phyloP scores from a whole-genome alignment of 2,329 filamentous ascomycete genomes.

The Curvularia sp. region DNA sequence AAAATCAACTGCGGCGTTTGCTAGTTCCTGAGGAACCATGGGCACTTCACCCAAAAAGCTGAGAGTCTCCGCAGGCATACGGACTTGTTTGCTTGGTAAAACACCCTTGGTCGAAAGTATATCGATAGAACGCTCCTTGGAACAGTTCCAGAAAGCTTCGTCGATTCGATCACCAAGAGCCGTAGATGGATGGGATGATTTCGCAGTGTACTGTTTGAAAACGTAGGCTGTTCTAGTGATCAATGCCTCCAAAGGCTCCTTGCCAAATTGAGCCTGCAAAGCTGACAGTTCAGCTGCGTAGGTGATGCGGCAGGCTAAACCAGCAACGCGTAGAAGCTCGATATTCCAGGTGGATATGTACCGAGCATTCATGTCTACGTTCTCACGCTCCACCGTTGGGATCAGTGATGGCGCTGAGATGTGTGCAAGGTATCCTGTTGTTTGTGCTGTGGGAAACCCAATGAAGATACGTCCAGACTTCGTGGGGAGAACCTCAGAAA shows the following conservation, averaged over 20 bases:
- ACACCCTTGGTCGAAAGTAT: slow-evolving; percentile 88
- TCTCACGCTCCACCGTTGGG: slow-evolving; percentile 94
- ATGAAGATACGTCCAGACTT: slow-evolving; percentile 95
- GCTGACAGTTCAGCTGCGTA: slow-evolving; percentile 82
- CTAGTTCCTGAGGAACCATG: slow-evolving; percentile 78
- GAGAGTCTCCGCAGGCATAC: slow-evolving; percentile 73
- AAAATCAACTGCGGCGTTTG: slow-evolving; percentile 71
- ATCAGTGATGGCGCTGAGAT: slow-evolving; percentile 96
- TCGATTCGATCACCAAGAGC: slow-evolving; percentile 87
- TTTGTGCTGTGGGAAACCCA: slow-evolving; percentile 96
- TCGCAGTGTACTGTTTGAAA: slow-evolving; percentile 85
- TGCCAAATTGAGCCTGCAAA: slow-evolving; percentile 64
- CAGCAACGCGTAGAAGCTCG: slow-evolving; percentile 88
- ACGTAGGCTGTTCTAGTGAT: slow-evolving; percentile 82
- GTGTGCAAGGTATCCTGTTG: slow-evolving; percentile 90
- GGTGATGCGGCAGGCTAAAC: slow-evolving; percentile 86
- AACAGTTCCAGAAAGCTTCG: slow-evolving; percentile 95
- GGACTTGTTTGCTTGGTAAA: slow-evolving; percentile 80
- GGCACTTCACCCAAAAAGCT: slow-evolving; percentile 90
- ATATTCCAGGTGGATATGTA: slow-evolving; percentile 96
- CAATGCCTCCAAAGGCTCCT: slow-evolving; percentile 65
- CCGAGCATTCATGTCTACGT: slow-evolving; percentile 93
- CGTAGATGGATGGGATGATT: slow-evolving; percentile 85
- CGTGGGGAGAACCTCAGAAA: slow-evolving; percentile 85
- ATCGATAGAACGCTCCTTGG: slow-evolving; percentile 77